Evolutionary conservation across 257 asterid species (phyloP).

Genomic region (Fraxinus excelsior): DNA sequence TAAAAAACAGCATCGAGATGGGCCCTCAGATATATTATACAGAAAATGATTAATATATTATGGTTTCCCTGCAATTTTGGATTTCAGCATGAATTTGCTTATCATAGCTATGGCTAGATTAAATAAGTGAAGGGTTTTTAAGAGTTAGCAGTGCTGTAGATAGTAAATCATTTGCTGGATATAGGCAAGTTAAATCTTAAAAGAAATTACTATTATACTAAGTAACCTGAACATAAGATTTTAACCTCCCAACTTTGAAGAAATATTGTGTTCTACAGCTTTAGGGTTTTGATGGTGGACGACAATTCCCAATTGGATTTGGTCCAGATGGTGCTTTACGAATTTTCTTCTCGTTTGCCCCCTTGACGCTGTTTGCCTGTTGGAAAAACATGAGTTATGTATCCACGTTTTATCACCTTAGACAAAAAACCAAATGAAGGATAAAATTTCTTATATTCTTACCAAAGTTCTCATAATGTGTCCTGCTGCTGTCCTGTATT

Average conservation of each 20-base stretch:
- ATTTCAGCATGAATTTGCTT: conserved; percentile 21
- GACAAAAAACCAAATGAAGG: background rate
- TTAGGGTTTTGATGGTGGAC: conserved; percentile 54
- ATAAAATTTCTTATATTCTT: conserved; percentile 20
- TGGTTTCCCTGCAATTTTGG: conserved; percentile 10
- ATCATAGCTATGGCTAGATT: background rate
- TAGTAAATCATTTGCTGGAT: background rate
- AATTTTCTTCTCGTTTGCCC: conserved; percentile 38
- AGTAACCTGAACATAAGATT: conserved; percentile 15
- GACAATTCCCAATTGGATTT: conserved; percentile 63
- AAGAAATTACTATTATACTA: conserved; percentile 17
- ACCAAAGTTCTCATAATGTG: conserved; percentile 38
- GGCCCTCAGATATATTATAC: background rate
- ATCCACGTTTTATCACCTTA: conserved; percentile 2
- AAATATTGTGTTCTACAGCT: conserved; percentile 27
- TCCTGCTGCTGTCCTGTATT: conserved; percentile 33
- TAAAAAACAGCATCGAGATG: too few species aligned
- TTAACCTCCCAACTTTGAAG: conserved; percentile 30
- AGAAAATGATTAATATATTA: background rate
- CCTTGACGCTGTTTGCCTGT: conserved; percentile 36
- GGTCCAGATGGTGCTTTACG: conserved; percentile 69
- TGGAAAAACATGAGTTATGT: conserved; percentile 7
- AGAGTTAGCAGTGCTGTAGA: conserved; percentile 15
- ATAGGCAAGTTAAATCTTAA: conserved; percentile 19
- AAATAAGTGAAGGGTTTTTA: background rate